These are phyloP conservation scores for Mycena indigotica DNA, from an alignment of 768 basidiomycete genomes.

Conservation along the genomic window DNA sequence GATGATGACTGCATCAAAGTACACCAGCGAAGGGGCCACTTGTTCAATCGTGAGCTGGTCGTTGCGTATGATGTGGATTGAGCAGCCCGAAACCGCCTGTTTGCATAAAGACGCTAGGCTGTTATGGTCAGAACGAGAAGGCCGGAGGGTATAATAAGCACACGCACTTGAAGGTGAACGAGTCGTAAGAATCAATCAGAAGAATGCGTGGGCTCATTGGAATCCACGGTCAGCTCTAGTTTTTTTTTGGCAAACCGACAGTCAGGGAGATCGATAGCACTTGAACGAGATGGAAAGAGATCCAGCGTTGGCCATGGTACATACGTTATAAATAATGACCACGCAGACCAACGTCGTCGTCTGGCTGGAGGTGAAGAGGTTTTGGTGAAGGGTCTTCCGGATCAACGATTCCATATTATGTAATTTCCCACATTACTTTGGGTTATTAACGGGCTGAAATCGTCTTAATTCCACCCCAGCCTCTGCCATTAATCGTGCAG, in stretches of 20 bases:
- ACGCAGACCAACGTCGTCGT: too few relatives aligned
- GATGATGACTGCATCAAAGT: conserved; percentile 71
- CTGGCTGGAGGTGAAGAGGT: too few relatives aligned
- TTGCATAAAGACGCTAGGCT: conserved; percentile 77
- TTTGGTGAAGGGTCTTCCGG: too few relatives aligned
- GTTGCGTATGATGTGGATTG: conserved; percentile 74
- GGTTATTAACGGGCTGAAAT: conserved; percentile 58
- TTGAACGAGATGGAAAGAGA: too few relatives aligned
- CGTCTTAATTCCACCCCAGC: conserved; percentile 82
- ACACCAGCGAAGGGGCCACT: conserved; percentile 54
- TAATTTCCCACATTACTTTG: too few relatives aligned
- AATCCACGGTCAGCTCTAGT: conserved; percentile 27
- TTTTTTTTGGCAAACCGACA: too few relatives aligned
- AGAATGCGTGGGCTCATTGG: conserved; percentile 52
- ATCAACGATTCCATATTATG: too few relatives aligned
- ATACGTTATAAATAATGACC: too few relatives aligned
- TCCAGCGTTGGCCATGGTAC: too few relatives aligned
- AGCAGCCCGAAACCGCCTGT: conserved; percentile 59
- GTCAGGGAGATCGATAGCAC: too few relatives aligned
- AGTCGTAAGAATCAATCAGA: conserved; percentile 83
- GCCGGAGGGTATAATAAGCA: background rate
- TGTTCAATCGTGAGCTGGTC: conserved; percentile 55
- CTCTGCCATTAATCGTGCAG: conserved; percentile 73
- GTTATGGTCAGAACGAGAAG: conserved; percentile 3
- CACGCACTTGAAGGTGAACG: conserved; percentile 86